Evolutionary conservation across 768 basidiomycete genomes (phyloP), one percentile per base, ranked within the genome.

Genomic region (Kwoniella europaea): DNA sequence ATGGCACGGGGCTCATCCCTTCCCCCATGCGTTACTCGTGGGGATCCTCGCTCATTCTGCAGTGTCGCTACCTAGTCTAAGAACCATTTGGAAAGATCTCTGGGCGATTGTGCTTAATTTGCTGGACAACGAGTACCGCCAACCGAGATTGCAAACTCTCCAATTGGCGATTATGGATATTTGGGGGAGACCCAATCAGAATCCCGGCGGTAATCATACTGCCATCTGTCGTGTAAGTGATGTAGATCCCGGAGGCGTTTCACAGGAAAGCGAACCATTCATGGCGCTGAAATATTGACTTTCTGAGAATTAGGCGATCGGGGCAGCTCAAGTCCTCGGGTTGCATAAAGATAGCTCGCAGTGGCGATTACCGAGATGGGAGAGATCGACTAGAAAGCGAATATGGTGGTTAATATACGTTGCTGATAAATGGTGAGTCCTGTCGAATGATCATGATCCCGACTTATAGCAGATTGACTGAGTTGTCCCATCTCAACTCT

Each of bases 1-100:
- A 50, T 50, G 46, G 46, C 46, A 50, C 18, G 46, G 46, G 13
- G 46, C 46, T 50, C 46, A 50, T 50, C 46, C 46, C 18, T 50
- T 35, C 12, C 29, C 57, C 15, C 57, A 27, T 58, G 57, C 57
- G 10, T 35, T 58, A 27, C 29, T 58, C 10, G 57, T 27, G 27
- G 57, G 57, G 18, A 58, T 58, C 12, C 20, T 58, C 24, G 57
- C 57, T 58, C 57, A 58, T 35, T 58, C 57, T 9, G 27, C 57
- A 35, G 20, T 24, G 13, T 58, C 20, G 10, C 2, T 58, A 13
- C 57, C 57, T 35, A 22, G 7, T 24, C 27, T 58, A 10, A 35
- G 57, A 13, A 16, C 9, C 12, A 58, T 58, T 3, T 27, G 27
- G 20, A 58, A 58, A 35, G 57, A 58, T 13, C 27, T 58, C 7